Evolutionary conservation across 2,329 filamentous ascomycete species (phyloP), one percentile per base, ranked within the genome.

Genomic region (Ophiostoma quercus): DNA sequence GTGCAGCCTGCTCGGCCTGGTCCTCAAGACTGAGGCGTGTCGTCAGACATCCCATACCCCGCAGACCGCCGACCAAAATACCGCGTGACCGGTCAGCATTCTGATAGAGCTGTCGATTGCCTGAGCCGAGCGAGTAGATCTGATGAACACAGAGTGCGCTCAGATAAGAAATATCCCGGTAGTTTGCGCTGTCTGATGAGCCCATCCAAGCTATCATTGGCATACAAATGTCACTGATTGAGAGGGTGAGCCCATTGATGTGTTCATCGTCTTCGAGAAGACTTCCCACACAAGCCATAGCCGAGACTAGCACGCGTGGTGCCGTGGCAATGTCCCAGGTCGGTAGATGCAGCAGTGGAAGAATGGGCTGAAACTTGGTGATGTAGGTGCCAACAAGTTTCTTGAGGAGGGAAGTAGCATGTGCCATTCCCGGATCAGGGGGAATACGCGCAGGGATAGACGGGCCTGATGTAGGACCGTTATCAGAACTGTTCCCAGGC

Each of bases 111-210:
- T 76, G 73, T 0, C 75, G 73, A 41, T 77, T 76, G 22, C 76
- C 76, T 1, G 77, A 77, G 19, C 77, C 77, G 3, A 78, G 75
- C 8, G 76, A 76, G 65, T 77, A 78, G 41, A 76, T 76, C 54
- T 77, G 76, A 68, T 78, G 75, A 3, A 78, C 71, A 32, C 76
- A 78, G 1, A 77, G 71, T 0, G 77, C 75, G 19, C 73, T 74
- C 0, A 78, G 72, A 60, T 76, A 77, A 0, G 72, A 72, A 39
- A 77, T 74, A 62, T 76, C 69, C 4, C 71, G 69, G 71, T 76
- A 75, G 67, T 76, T 75, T 9, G 71, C 69, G 12, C 69, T 73
- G 67, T 76, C 76, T 5, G 74, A 72, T 4, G 73, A 70, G 16
- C 75, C 76, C 73, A 78, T 71, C 75, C 75, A 75, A 9, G 73